Evolutionary conservation across 306 rosid species (phyloP), one percentile per base, ranked within the genome.

Genomic region (Begonia peltatifolia): DNA sequence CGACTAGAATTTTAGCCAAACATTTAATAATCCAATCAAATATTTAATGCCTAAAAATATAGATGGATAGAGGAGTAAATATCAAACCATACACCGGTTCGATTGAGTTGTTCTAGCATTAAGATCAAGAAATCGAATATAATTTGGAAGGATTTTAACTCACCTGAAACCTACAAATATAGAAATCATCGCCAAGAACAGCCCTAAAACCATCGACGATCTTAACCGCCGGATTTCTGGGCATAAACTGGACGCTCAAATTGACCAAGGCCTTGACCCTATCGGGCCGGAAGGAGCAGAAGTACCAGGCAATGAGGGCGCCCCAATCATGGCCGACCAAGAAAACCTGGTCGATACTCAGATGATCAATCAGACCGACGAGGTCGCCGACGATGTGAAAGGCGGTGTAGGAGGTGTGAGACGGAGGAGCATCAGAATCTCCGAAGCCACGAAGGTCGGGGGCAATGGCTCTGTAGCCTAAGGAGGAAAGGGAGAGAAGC

Each of bases 281-380:
- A n/a, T 61, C 66, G 12, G 66, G 59, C 0, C 66, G 25, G 44
- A 61, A 61, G 12, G 53, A 46, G 50, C 46, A 25, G 11, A 61
- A 52, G 25, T 23, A 25, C 66, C 66, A 61, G 15, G 66, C 66
- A 1, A 52, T 10, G 2, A 10, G 0, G 15, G 66, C 66, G 14
- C 66, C 66, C 59, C 58, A 61, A 51, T 61, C 65, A 14, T 61
- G 65, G 12, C 65, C 65, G 1, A 61, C 65, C 52, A 61, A 53
- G 66, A 61, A 61, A 16, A 61, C 46, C 12, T 46, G 44, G 42
- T 61, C 58, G 11, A 61, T 53, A 14, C 9, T 16, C 43, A 61
- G 43, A 6, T 52, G 66, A 11, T 61, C 58, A 42, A 61, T 50
- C 11, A 61, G 58, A 6, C 66, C 66, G 13, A 61, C n/a, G 15